Evolutionary conservation across 2,329 filamentous ascomycete genomes (phyloP).

Genomic region (Fusarium odoratissimum): DNA sequence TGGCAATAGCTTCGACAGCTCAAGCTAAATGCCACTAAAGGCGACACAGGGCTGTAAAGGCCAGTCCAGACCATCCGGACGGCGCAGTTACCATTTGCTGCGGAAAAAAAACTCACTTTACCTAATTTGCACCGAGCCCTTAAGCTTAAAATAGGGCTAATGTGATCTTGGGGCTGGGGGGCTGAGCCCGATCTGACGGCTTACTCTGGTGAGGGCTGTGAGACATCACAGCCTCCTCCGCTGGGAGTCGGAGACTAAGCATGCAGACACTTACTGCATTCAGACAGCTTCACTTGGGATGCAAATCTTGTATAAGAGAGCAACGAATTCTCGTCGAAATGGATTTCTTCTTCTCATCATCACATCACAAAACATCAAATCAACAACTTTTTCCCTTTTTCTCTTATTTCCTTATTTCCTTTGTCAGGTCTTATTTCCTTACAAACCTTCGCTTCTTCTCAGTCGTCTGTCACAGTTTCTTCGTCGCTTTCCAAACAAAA

Average conservation of each 20-base stretch:
- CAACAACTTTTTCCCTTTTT: slow-evolving; percentile 9
- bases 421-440: slow-evolving; percentile 37
- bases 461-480: slow-evolving; percentile 14
- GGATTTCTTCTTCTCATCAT: slow-evolving; percentile 25
- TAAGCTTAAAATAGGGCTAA: slow-evolving; percentile 38
- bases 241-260: slow-evolving; percentile 10
- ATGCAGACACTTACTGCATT: not conserved
- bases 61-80: not conserved
- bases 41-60: slow-evolving; percentile 1
- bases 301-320: slow-evolving; percentile 16
- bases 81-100: slow-evolving; percentile 2
- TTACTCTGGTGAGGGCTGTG: slow-evolving; percentile 20
- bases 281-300: not conserved
- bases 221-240: slow-evolving; percentile 32
- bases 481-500: slow-evolving; percentile 15
- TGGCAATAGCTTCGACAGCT: not conserved
- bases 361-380: slow-evolving; percentile 30
- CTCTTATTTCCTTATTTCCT: slow-evolving; percentile 30
- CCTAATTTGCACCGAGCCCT: slow-evolving; percentile 7
- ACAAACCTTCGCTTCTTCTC: slow-evolving; percentile 33
- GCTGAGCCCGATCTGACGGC: slow-evolving; percentile 27
- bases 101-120: not conserved
- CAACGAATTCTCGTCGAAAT: not conserved
- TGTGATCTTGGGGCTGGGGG: slow-evolving; percentile 12
- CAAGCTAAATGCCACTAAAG: not conserved